These are phyloP conservation scores for Trichophyton rubrum DNA, from an alignment of 2,329 filamentous ascomycete species.

Conservation along the genomic window DNA sequence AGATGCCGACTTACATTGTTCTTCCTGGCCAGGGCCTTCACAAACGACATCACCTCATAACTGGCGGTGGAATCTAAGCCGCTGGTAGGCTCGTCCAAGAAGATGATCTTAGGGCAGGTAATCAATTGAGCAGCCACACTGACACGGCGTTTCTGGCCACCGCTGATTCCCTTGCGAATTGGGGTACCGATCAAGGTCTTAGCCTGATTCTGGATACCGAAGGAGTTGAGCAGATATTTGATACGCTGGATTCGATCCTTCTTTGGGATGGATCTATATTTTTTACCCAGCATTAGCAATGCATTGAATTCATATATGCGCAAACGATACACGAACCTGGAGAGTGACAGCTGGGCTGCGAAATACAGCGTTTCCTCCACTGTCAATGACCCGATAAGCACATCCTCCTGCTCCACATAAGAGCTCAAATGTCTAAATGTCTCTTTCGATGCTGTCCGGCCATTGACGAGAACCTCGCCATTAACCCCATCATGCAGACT, in stretches of 20 bases:
- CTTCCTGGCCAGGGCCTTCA: constrained; percentile 52
- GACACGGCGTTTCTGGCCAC: constrained; percentile 70
- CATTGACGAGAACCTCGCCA: constrained; percentile 52
- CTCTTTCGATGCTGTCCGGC: constrained; percentile 38
- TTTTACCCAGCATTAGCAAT: background rate
- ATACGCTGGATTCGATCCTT: constrained; percentile 51
- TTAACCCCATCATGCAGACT: constrained; percentile 42
- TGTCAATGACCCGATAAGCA: constrained; percentile 67
- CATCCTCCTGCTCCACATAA: constrained; percentile 83
- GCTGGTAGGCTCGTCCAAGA: constrained; percentile 73
- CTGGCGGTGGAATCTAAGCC: constrained; percentile 69
- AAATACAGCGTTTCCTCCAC: constrained; percentile 70
- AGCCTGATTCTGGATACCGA: constrained; percentile 58
- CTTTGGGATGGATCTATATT: constrained; percentile 37
- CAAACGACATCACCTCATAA: constrained; percentile 62
- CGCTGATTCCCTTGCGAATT: constrained; percentile 69
- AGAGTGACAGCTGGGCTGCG: constrained; percentile 54
- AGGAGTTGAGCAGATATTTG: constrained; percentile 53
- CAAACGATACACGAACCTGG: constrained; percentile 32
- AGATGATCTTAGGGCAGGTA: constrained; percentile 66
- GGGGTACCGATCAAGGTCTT: constrained; percentile 68
- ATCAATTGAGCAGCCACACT: constrained; percentile 72
- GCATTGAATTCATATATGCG: background rate
- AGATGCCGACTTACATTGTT: constrained; percentile 43
- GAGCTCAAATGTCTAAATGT: constrained; percentile 54